Evolutionary conservation across 495 filamentous ascomycete genomes (phyloP), one percentile per base, ranked within the genome.

Genomic region (Xylaria acuta): DNA sequence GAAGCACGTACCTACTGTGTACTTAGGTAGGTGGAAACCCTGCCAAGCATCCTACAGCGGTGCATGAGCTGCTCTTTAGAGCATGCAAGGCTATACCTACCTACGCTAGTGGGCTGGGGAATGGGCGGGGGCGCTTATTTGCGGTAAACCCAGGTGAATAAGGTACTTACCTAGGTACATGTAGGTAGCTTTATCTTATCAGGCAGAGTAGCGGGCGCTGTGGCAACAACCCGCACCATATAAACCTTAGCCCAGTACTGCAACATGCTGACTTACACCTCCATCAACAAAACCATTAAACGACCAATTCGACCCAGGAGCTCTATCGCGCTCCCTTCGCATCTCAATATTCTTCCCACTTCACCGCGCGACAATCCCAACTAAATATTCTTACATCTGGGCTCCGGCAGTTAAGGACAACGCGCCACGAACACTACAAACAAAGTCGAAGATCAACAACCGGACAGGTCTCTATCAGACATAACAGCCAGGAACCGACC

Each of bases 161-260:
- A n/a, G n/a, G 30, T 36, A 59, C 27, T n/a, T n/a, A n/a, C n/a
- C n/a, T n/a, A n/a, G n/a, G n/a, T n/a, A n/a, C n/a, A n/a, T n/a
- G n/a, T n/a, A n/a, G n/a, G n/a, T n/a, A 77, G 70, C 69, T 75
- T 75, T 75, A 79, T 75, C 77, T 79, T 76, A 79, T 76, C 77
- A 20, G 18, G 65, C 47, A 11, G 47, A 32, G 30, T 30, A 1
- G 34, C 14, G 18, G 49, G 27, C 20, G 45, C 40, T 12, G 38
- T 60, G 32, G 58, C 32, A 60, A 62, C 58, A 38, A 38, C n/a
- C 62, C 9, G 32, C 5, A 64, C 58, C 25, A 27, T 36, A 41
- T 36, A 56, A 65, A 9, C 18, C 3, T 51, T 18, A 45, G 11
- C 25, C 12, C 8, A 62, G 45, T 22, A 36, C 45, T 45, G 6